Conservation (phyloP, 148 eudicot genomes). For the Dysphania ambrosioides region DNA sequence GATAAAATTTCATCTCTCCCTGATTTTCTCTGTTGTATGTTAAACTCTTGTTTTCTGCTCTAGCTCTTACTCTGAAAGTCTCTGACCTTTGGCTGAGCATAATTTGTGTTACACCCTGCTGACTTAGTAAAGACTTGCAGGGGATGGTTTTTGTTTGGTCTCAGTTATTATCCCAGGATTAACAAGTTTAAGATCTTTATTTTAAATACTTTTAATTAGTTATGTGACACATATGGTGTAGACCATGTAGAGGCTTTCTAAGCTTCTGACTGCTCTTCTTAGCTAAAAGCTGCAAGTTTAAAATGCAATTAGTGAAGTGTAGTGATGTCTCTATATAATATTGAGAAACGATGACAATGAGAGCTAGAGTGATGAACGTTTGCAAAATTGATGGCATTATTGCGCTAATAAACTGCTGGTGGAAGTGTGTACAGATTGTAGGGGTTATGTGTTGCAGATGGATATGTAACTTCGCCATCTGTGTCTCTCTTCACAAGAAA, state of each 20-base stretch:
- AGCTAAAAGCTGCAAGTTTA: conserved; percentile 9
- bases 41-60: background rate
- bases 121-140: background rate
- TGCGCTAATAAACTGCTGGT: background rate
- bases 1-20: background rate
- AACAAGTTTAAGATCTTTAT: background rate
- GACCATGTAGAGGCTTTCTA: conserved; percentile 2
- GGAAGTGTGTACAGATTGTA: background rate
- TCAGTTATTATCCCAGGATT: background rate
- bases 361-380: background rate
- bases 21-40: background rate
- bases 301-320: background rate
- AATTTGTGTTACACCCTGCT: background rate
- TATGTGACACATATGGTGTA: background rate
- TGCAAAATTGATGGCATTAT: background rate
- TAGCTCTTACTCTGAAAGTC: background rate
- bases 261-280: conserved; percentile 6
- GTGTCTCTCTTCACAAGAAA: too few relatives aligned
- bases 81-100: background rate
- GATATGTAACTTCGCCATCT: too few relatives aligned
- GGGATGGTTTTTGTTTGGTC: background rate
- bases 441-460: too few relatives aligned
- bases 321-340: background rate
- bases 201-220: background rate
- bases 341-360: background rate